Evolutionary conservation across 1,139 yeast species (phyloP), one percentile per base, ranked within the genome.

Genomic region (Yamadazyma membranifaciens): DNA sequence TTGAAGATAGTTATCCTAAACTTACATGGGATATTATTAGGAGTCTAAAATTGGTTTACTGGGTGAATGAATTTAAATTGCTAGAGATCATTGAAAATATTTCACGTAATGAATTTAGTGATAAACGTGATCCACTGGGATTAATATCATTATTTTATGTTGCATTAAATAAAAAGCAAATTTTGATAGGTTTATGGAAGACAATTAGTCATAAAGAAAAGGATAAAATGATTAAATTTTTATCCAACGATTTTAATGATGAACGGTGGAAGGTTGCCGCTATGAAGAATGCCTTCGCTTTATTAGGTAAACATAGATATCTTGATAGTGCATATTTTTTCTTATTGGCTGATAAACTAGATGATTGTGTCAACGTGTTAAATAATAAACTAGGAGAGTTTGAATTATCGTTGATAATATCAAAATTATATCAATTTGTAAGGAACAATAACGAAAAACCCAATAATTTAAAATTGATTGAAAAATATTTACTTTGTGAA

Each of bases 321-420:
- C 63, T 78, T 55, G 95, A 91, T 60, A 95, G 98, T 0, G 97
- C 98, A 0, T 82, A 85, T 27, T 91, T 92, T 58, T 92, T 92
- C 61, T 63, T 92, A 30, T 69, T 92, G n/a, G 96, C 86, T 0
- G 92, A 75, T 41, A 70, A 88, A 1, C 63, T 87, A 14, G 76
- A 75, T 41, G 98, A 92, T 60, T 82, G 91, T 42, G 84, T 87
- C 33, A 80, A 75, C 55, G 91, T 88, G 0, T 56, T 92, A 31
- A 75, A 85, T 17, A 78, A 70, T 39, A 84, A 88, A 55, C 61
- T 87, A 33, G 60, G 75, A 1, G 95, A 91, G 56, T 50, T 81
- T 7, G 78, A 81, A 34, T 66, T 92, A 41, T 96, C 97, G 0
- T 68, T 92, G 38, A 86, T 87, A 0, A 81, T 91, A 31, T 85